These are phyloP conservation scores for Panus rudis DNA, from an alignment of 768 basidiomycete species.

Conservation along the genomic window DNA sequence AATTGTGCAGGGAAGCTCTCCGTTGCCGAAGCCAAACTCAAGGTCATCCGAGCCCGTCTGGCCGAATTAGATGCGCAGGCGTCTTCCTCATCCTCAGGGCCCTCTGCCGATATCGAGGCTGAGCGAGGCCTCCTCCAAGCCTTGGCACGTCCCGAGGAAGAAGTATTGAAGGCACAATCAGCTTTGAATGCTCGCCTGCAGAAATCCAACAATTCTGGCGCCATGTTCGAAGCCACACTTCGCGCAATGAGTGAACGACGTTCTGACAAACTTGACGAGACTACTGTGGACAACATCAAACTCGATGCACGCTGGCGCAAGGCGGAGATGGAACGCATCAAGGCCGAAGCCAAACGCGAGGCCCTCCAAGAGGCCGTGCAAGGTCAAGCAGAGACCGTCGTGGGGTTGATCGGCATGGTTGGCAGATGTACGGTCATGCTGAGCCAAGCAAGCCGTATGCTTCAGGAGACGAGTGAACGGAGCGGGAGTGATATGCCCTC, in stretches of 20 bases:
- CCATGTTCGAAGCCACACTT: slow-evolving; percentile 82
- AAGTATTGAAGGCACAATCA: slow-evolving; percentile 52
- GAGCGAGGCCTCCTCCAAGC: slow-evolving; percentile 65
- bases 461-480: slow-evolving; percentile 31
- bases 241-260: slow-evolving; percentile 76
- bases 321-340: slow-evolving; percentile 64
- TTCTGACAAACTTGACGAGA: slow-evolving; percentile 72
- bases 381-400: slow-evolving; percentile 59
- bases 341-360: slow-evolving; percentile 59
- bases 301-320: slow-evolving; percentile 58
- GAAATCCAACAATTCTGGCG: slow-evolving; percentile 65
- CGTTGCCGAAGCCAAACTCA: slow-evolving; percentile 64
- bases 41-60: slow-evolving; percentile 55
- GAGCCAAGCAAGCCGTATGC: slow-evolving; percentile 47
- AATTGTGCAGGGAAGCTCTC: slow-evolving; percentile 62
- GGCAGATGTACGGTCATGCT: slow-evolving; percentile 72
- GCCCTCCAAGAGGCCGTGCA: slow-evolving; percentile 54
- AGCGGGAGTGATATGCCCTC: slow-evolving; percentile 30
- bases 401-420: slow-evolving; percentile 73
- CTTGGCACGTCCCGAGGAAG: slow-evolving; percentile 66
- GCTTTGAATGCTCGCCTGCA: slow-evolving; percentile 50
- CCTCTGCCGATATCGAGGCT: slow-evolving; percentile 57
- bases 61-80: slow-evolving; percentile 43
- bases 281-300: slow-evolving; percentile 61
- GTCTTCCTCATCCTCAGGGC: slow-evolving; percentile 25